Evolutionary conservation across 805 yeast species (phyloP).

Genomic region (Barnettozyma botsteinii): DNA sequence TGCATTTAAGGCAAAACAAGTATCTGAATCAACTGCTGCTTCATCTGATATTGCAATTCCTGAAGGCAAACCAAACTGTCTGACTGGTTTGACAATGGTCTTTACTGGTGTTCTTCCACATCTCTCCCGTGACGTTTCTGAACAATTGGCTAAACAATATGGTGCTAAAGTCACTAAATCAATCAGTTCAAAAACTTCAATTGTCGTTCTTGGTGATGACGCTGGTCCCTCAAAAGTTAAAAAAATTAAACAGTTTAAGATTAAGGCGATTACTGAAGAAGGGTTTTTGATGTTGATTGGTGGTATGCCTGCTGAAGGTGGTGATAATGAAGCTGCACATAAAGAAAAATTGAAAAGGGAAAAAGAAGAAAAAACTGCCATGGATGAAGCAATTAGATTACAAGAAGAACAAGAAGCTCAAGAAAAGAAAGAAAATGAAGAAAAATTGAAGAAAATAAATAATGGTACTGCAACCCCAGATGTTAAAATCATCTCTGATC

Average conservation of each 20-base stretch:
- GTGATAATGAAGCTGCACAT: constrained; percentile 72
- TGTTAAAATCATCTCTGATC: constrained; percentile 32
- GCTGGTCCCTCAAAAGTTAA: constrained; percentile 95
- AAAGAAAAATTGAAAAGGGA: constrained; percentile 64
- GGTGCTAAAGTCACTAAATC: constrained; percentile 91
- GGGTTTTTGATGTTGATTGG: constrained; percentile 73
- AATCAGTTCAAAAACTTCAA: constrained; percentile 76
- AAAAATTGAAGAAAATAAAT: constrained; percentile 16
- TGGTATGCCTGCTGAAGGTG: constrained; percentile 90
- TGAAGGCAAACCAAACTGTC: constrained; percentile 78
- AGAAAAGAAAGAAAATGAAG: constrained; percentile 23
- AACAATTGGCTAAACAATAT: constrained; percentile 69
- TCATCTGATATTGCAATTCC: constrained; percentile 53
- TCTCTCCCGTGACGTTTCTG: constrained; percentile 70
- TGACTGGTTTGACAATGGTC: constrained; percentile 84
- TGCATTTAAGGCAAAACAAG: constrained; percentile 48
- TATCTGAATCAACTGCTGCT: constrained; percentile 28
- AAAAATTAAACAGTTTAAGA: constrained; percentile 63
- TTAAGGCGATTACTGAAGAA: constrained; percentile 80
- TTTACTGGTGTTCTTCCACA: constrained; percentile 88
- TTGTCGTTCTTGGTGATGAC: constrained; percentile 89
- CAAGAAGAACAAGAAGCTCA: constrained; percentile 39
- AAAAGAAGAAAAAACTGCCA: constrained; percentile 55
- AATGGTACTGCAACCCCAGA: background rate
- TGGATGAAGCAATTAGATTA: constrained; percentile 45